Conservation (phyloP, 2,329 filamentous ascomycete species). For the Pseudogymnoascus sp. region DNA sequence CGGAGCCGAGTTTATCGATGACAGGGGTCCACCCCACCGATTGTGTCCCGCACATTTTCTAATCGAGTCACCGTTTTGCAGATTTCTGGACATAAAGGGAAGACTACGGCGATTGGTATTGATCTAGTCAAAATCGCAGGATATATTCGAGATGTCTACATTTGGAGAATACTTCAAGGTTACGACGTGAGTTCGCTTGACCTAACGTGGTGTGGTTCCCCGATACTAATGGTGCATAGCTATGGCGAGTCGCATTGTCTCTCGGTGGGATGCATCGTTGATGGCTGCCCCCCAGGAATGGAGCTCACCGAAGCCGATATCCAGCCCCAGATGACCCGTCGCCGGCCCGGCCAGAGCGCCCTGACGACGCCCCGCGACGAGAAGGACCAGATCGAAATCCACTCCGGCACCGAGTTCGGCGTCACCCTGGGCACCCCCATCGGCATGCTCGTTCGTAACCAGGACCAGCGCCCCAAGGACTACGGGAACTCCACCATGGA, state of each 20-base stretch:
- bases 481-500: conserved; percentile 89
- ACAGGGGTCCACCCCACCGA: conserved; percentile 7
- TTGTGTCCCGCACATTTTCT: conserved; percentile 8
- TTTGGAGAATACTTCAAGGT: conserved; percentile 79
- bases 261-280: conserved; percentile 90
- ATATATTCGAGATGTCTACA: conserved; percentile 60
- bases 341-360: conserved; percentile 79
- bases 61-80: conserved; percentile 10
- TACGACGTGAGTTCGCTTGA: conserved; percentile 49
- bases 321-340: conserved; percentile 88
- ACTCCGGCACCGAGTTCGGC: conserved; percentile 87
- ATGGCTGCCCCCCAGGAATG: conserved; percentile 84
- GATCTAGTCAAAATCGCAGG: not conserved
- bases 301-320: conserved; percentile 78
- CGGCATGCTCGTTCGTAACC: conserved; percentile 77
- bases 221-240: conserved; percentile 16
- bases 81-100: not conserved
- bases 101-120: conserved; percentile 7
- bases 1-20: conserved; percentile 5
- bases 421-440: conserved; percentile 88
- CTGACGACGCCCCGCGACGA: conserved; percentile 91
- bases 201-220: conserved; percentile 5
- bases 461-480: conserved; percentile 88
- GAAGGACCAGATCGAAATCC: conserved; percentile 84
- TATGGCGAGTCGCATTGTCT: conserved; percentile 87